These are phyloP conservation scores for Pleurotus citrinopileatus DNA, from an alignment of 768 basidiomycete species.

Conservation along the genomic window DNA sequence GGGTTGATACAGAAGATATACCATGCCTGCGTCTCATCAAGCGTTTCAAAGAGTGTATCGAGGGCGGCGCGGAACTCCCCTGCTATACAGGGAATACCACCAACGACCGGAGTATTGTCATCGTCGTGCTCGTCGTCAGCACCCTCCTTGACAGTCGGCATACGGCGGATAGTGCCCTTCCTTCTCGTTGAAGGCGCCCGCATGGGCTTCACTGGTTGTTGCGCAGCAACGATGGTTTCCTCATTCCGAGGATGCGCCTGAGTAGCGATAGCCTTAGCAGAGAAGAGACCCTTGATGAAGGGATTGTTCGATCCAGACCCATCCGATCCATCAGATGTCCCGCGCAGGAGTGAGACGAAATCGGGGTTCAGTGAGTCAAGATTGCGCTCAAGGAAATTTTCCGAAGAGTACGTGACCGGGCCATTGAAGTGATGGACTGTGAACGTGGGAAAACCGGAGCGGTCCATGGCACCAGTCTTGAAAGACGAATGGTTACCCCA, in stretches of 20 bases:
- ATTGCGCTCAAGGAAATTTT: constrained; percentile 87
- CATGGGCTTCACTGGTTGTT: constrained; percentile 93
- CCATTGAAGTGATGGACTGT: constrained; percentile 92
- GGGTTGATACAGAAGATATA: constrained; percentile 91
- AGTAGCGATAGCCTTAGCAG: constrained; percentile 84
- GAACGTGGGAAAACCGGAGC: constrained; percentile 82
- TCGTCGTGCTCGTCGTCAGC: constrained; percentile 25
- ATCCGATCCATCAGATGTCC: constrained; percentile 50
- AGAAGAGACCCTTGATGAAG: constrained; percentile 90
- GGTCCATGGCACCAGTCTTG: constrained; percentile 74
- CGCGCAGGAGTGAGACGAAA: constrained; percentile 83
- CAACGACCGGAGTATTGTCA: constrained; percentile 21
- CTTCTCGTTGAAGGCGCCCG: constrained; percentile 87
- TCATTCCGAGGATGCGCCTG: constrained; percentile 91
- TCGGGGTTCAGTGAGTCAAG: constrained; percentile 89
- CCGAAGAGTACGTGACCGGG: constrained; percentile 87
- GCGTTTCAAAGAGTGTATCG: constrained; percentile 81
- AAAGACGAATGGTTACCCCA: constrained; percentile 94
- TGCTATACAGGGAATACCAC: constrained; percentile 66
- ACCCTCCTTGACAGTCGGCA: constrained; percentile 49
- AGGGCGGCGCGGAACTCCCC: constrained; percentile 87
- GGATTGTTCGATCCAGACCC: constrained; percentile 82
- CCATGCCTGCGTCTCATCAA: constrained; percentile 90
- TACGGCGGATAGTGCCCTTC: constrained; percentile 68
- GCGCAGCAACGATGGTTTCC: constrained; percentile 93